phyloP scores from a whole-genome alignment of 768 basidiomycete species.

The Lactarius hatsudake region DNA sequence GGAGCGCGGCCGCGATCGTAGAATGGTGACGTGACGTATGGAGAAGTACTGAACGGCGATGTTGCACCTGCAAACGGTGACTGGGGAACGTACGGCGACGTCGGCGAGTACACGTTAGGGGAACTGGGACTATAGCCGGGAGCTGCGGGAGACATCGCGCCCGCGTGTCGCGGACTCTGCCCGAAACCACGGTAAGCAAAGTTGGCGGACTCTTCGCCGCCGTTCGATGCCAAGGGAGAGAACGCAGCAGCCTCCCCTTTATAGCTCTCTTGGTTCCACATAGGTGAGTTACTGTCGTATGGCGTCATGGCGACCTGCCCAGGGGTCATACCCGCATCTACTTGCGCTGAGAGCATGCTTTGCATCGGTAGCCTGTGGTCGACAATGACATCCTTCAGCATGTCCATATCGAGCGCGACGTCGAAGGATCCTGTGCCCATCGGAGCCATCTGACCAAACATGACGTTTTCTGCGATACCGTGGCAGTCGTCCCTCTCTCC shows the following conservation, averaged over 20 bases:
- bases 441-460: constrained; percentile 99
- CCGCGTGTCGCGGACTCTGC: constrained; percentile 82
- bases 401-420: constrained; percentile 92
- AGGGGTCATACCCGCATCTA: constrained; percentile 87
- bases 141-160: constrained; percentile 85
- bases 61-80: constrained; percentile 82
- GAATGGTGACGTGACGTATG: constrained; percentile 83
- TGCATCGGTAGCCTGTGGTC: constrained; percentile 91
- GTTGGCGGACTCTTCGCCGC: constrained; percentile 74
- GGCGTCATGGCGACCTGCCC: constrained; percentile 95
- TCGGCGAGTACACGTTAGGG: constrained; percentile 84
- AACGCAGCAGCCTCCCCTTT: constrained; percentile 87
- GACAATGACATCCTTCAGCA: constrained; percentile 97
- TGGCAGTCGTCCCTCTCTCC: constrained; percentile 99
- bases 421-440: constrained; percentile 99
- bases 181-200: constrained; percentile 77
- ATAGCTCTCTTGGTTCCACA: constrained; percentile 71
- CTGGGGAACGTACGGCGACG: constrained; percentile 85
- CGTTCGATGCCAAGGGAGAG: constrained; percentile 87
- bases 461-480: constrained; percentile 97
- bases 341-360: constrained; percentile 70
- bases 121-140: constrained; percentile 91
- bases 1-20: constrained; percentile 61
- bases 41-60: constrained; percentile 78
- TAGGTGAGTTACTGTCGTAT: constrained; percentile 88